Base-by-base conservation (phyloP, 169 alveolate species). In the Cryptosporidium tyzzeri region DNA sequence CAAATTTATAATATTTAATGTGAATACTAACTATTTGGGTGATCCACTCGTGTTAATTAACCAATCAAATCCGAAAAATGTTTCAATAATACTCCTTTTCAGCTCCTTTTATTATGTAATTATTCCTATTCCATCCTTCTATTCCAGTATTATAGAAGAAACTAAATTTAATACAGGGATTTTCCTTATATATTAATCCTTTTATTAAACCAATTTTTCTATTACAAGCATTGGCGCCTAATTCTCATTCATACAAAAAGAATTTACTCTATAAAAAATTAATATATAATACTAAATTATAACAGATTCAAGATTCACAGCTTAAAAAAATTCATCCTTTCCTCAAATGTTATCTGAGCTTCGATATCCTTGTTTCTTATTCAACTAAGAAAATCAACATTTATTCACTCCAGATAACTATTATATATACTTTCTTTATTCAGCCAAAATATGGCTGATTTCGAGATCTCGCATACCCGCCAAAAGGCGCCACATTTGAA, bases 101-200 rank as follows among this genome's bases (percentile, higher is more conserved):
- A 55, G 67, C 67, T 21, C 37, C 1, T 55, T 21, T 55, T 21
- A 2, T 26, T 9, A 0, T 21, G 8, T 16, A 26, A 16, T 23
- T 55, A 55, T 26, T 55, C 31, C 35, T 55, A n/a, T 55, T n/a
- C 37, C 67, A 55, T 55, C 67, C 67, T 26, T 55, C 67, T 23
- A 55, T 3, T n/a, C 35, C 37, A 21, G 37, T 21, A 55, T 21
- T 23, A 26, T 55, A 1, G 37, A 55, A 55, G 67, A 26, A 55
- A 55, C n/a, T 55, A 55, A 55, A n/a, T 26, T 55, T 26, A 23
- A 55, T 14, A 16, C 16, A 55, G 23, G 35, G 67, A 55, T 55
- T 55, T 55, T 10, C 14, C 12, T 55, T 26, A 4, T 26, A 55
- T 12, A 55, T 10, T 55, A 55, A 55, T 23, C 23, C 23, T 55